Percentiles rank a stretch among this genome's conserved stretches.
Evolutionary conservation across 495 filamentous ascomycete genomes (phyloP).

Genomic region (Hypoxylon crocopeplum): DNA sequence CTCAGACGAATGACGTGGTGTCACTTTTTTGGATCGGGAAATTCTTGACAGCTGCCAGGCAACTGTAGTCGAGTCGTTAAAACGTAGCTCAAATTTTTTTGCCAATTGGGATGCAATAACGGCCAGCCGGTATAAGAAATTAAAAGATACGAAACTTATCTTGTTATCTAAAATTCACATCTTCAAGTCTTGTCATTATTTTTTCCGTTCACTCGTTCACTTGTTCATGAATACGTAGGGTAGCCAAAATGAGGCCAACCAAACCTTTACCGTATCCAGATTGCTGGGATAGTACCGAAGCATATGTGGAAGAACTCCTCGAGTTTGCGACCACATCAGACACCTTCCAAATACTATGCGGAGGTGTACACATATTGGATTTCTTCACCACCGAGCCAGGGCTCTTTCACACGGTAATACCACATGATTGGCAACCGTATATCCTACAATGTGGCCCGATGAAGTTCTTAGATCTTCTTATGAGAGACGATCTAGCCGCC

Average conservation of each 20-base stretch:
- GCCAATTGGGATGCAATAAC: too few species aligned
- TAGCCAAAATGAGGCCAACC: slow-evolving; percentile 44
- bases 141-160: too few species aligned
- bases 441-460: slow-evolving; percentile 73
- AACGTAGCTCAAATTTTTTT: too few species aligned
- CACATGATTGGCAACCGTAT: slow-evolving; percentile 79
- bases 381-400: slow-evolving; percentile 87
- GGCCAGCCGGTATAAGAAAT: too few species aligned
- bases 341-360: slow-evolving; percentile 87
- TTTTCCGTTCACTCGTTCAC: neutral
- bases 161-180: too few species aligned
- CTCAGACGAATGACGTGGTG: slow-evolving; percentile 31
- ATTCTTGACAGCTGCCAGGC: slow-evolving; percentile 10
- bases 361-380: slow-evolving; percentile 93
- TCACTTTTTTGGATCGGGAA: too few species aligned
- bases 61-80: slow-evolving; percentile 2
- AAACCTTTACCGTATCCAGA: slow-evolving; percentile 53
- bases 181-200: too few species aligned
- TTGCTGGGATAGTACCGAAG: slow-evolving; percentile 59
- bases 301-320: slow-evolving; percentile 80
- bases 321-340: slow-evolving; percentile 74
- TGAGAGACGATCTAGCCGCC: slow-evolving; percentile 71
- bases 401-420: slow-evolving; percentile 76
- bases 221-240: slow-evolving; percentile 2
- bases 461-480: slow-evolving; percentile 76